Conservation (phyloP, 441 rosid genomes). For the Viola pubescens region DNA sequence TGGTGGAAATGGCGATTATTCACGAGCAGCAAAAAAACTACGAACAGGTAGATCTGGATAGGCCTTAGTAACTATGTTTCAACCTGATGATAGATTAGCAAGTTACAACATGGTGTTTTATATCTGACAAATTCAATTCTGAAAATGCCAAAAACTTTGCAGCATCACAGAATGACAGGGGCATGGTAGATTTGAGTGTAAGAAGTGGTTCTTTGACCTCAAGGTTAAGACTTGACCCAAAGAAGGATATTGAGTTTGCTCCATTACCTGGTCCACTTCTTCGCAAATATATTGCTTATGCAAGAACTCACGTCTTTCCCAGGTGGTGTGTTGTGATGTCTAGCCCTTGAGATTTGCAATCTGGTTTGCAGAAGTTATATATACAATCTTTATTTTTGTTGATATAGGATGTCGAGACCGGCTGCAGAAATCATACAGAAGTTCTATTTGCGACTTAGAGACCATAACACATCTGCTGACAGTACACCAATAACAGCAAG, state of each 20-base stretch:
- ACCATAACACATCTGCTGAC: slow-evolving; percentile 85
- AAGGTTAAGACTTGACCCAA: slow-evolving; percentile 69
- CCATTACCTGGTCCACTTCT: slow-evolving; percentile 83
- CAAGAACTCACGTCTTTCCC: slow-evolving; percentile 72
- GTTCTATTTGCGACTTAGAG: slow-evolving; percentile 85
- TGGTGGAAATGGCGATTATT: slow-evolving; percentile 53
- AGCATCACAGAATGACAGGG: slow-evolving; percentile 39
- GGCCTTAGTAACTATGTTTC: slow-evolving; percentile 2
- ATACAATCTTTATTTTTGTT: slow-evolving; percentile 11
- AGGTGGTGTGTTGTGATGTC: slow-evolving; percentile 46
- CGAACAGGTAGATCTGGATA: slow-evolving; percentile 32
- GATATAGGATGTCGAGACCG: slow-evolving; percentile 73
- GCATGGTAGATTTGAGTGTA: slow-evolving; percentile 28
- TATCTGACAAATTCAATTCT: background rate
- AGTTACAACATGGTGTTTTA: background rate
- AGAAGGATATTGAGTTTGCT: slow-evolving; percentile 57
- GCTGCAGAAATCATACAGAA: slow-evolving; percentile 90
- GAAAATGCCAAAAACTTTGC: slow-evolving; percentile 15
- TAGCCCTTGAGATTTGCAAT: slow-evolving; percentile 10
- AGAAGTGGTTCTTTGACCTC: slow-evolving; percentile 64
- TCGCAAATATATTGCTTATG: slow-evolving; percentile 89
- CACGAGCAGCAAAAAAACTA: slow-evolving; percentile 47
- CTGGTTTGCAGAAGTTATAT: background rate
- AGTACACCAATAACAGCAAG: slow-evolving; percentile 95
- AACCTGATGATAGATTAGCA: background rate